phyloP scores from a whole-genome alignment of 768 basidiomycete species.

The Porpolomopsis calyptriformis region DNA sequence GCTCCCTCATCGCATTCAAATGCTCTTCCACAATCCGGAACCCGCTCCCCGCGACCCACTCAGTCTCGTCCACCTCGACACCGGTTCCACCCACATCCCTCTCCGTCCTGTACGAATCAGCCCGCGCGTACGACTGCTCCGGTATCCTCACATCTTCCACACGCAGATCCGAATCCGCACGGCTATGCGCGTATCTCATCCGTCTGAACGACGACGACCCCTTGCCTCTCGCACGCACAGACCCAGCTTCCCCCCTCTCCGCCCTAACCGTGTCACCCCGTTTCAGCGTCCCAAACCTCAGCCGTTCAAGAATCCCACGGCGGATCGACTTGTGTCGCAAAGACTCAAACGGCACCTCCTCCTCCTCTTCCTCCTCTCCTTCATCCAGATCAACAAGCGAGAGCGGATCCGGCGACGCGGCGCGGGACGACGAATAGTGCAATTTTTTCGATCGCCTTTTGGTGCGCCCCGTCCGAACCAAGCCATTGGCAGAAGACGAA shows the following conservation, averaged over 20 bases:
- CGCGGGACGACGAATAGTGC: neutral
- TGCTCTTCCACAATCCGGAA: constrained; percentile 30
- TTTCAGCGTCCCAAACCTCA: constrained; percentile 26
- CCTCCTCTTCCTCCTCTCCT: constrained; percentile 11
- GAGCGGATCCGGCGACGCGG: constrained; percentile 15
- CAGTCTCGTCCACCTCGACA: constrained; percentile 12
- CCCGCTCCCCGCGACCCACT: constrained; percentile 25
- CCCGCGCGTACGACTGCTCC: neutral
- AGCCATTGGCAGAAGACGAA: neutral
- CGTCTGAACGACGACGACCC: constrained; percentile 8
- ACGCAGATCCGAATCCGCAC: constrained; percentile 20
- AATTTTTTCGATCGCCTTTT: neutral
- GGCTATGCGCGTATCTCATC: constrained; percentile 13
- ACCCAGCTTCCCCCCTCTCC: constrained; percentile 11
- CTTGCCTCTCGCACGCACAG: constrained; percentile 2
- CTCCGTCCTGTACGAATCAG: neutral
- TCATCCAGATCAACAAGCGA: constrained; percentile 15
- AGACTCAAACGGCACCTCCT: constrained; percentile 31
- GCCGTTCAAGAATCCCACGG: constrained; percentile 36
- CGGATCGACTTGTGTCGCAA: constrained; percentile 42
- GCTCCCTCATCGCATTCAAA: constrained; percentile 13
- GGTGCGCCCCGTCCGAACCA: neutral
- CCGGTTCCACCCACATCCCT: neutral
- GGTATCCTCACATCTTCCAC: constrained; percentile 9
- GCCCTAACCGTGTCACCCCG: no score